These are phyloP conservation scores for Aspergillus nomiae DNA, from an alignment of 2,329 filamentous ascomycete species.

Conservation along the genomic window DNA sequence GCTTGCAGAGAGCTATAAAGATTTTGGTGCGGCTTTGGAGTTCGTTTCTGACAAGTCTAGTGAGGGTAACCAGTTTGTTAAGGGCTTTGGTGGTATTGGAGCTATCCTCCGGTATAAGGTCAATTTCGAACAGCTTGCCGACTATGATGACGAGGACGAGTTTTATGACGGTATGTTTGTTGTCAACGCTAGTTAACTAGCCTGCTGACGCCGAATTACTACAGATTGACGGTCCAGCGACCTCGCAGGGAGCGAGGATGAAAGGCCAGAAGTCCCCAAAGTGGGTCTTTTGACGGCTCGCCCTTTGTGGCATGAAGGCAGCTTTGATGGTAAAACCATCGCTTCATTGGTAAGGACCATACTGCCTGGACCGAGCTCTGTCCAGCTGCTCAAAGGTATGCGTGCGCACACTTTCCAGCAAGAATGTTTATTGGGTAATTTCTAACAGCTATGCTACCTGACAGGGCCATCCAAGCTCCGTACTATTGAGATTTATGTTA, in stretches of 20 bases:
- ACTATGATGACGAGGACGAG: conserved; percentile 87
- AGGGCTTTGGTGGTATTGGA: conserved; percentile 98
- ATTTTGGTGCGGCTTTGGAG: conserved; percentile 92
- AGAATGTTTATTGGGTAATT: neutral
- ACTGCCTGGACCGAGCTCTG: conserved; percentile 34
- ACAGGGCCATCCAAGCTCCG: conserved; percentile 49
- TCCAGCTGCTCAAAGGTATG: conserved; percentile 44
- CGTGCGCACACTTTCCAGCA: neutral
- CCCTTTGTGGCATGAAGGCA: conserved; percentile 42
- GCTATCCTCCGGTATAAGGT: conserved; percentile 98
- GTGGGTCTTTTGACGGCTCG: conserved; percentile 58
- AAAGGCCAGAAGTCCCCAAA: conserved; percentile 62
- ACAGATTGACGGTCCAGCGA: conserved; percentile 84
- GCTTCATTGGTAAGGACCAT: conserved; percentile 33
- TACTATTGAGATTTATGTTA: conserved; percentile 33
- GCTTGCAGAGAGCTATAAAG: conserved; percentile 98
- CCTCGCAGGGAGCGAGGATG: conserved; percentile 88
- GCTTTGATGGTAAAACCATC: conserved; percentile 36
- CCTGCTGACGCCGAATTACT: neutral
- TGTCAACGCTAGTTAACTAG: too few relatives aligned
- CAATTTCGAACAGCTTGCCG: conserved; percentile 98
- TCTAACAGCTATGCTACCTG: neutral
- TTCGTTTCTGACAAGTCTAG: conserved; percentile 97
- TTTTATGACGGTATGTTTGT: conserved; percentile 70
- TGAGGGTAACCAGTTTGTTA: conserved; percentile 99